Base-by-base conservation (phyloP, 2,329 filamentous ascomycete species). In the Phyllosticta citriasiana region DNA sequence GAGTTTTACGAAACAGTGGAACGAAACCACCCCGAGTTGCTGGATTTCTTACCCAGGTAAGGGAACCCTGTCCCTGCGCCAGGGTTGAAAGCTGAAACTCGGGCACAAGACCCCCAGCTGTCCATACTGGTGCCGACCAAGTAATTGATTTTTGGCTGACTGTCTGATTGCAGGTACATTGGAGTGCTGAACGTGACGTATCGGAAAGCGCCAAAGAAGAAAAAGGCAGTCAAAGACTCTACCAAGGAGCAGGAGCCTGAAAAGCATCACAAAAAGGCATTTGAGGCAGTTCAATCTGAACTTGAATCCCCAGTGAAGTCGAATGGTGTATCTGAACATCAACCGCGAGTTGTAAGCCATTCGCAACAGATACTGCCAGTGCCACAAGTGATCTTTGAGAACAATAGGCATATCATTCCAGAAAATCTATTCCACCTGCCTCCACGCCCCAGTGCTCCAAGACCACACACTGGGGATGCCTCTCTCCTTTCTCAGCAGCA, bases 1-100 rank as follows among this genome's bases (percentile, higher is more conserved):
- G 91, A 96, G 76, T 99, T 99, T 72, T 99, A 99, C 74, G 94
- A 99, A 76, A 94, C 88, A 60, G 90, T 97, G 68, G 94, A 99
- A 78, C 86, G 85, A 69, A 85, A 90, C 66, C 93, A 99, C 74
- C 89, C 91, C 65, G 88, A 96, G 71, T 81, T 99, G 69, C 78
- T 99, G 63, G 85, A 88, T 52, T 99, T 97, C 72, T 80, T 99
- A 65, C 94, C 94, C 65, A 91, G 92, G 74, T 76, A 75, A 65
- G 75, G n/a, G n/a, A n/a, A 65, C 54, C 16, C 51, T 53, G 64
- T 61, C 62, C 57, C 53, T 62, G 65, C 65, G 53, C 60, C 63
- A 68, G 63, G 69, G 63, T 66, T 66, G 66, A 63, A 72, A 71
- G 72, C 74, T 77, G 74, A 76, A 69, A 72, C 67, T 59, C 71